phyloP scores from a whole-genome alignment of 2,329 filamentous ascomycete genomes.

The Arthrobotrys sphaeroides region DNA sequence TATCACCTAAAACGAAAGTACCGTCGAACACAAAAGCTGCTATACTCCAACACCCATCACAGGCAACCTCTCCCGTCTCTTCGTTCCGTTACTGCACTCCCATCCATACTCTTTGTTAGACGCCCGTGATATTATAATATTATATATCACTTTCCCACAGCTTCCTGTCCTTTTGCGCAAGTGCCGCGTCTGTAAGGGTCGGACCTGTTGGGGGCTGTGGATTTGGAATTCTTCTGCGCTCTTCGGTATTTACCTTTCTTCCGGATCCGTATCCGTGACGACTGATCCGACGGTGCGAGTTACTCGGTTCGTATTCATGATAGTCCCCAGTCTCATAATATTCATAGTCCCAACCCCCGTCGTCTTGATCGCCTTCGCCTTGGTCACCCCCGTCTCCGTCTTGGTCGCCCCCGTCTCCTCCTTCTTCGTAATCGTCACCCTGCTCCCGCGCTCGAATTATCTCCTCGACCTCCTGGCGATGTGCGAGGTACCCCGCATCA shows the following conservation, averaged over 20 bases:
- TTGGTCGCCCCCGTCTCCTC: neutral
- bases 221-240: neutral
- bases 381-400: neutral
- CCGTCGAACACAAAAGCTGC: no score
- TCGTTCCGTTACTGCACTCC: no score
- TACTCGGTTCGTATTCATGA: no score
- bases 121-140: no score
- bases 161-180: neutral
- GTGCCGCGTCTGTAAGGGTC: slow-evolving; percentile 7
- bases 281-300: no score
- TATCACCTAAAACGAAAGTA: neutral
- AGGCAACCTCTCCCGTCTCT: no score
- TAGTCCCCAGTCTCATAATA: neutral
- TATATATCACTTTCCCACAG: slow-evolving; percentile 17
- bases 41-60: no score
- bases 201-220: neutral
- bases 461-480: neutral
- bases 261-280: no score
- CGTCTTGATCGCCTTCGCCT: neutral
- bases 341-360: neutral
- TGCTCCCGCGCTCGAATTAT: neutral
- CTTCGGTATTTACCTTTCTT: neutral
- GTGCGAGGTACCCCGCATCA: neutral
- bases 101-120: no score
- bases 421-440: neutral